Percentiles rank a stretch among this genome's conserved stretches.
Conservation (phyloP, 257 asterid species). For the Capsicum baccatum region DNA sequence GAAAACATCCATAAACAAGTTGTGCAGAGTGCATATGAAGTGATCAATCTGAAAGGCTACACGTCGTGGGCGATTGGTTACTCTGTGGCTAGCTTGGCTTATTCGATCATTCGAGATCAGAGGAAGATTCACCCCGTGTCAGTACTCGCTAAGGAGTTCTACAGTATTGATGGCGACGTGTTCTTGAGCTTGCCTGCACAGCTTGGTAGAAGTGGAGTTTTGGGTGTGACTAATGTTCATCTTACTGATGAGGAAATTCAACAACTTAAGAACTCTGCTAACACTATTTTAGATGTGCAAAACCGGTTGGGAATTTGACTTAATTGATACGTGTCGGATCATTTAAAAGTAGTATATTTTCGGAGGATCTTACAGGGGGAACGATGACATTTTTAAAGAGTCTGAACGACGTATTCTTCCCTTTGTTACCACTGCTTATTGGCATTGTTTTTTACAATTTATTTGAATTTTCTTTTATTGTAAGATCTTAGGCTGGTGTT, state of each 20-base stretch:
- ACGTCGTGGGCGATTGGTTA: slow-evolving; percentile 96
- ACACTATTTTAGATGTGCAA: slow-evolving; percentile 72
- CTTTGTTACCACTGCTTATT: neutral
- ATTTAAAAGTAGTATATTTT: neutral
- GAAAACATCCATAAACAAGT: slow-evolving; percentile 74
- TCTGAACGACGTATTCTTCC: neutral
- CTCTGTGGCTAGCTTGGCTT: slow-evolving; percentile 81
- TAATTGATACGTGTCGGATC: neutral
- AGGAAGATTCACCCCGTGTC: slow-evolving; percentile 86
- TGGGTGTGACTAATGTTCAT: slow-evolving; percentile 80
- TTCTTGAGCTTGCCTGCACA: slow-evolving; percentile 88
- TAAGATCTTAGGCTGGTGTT: neutral
- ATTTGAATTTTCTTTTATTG: neutral
- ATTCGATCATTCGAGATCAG: slow-evolving; percentile 70
- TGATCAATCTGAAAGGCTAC: slow-evolving; percentile 83
- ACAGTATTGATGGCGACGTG: slow-evolving; percentile 64
- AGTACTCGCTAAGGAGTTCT: slow-evolving; percentile 72
- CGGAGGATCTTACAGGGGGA: neutral
- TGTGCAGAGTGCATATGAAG: slow-evolving; percentile 84
- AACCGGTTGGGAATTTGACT: slow-evolving; percentile 64
- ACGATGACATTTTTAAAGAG: neutral
- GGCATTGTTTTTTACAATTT: neutral
- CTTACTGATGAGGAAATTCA: slow-evolving; percentile 70
- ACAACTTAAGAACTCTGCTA: slow-evolving; percentile 70
- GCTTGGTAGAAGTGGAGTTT: slow-evolving; percentile 66